phyloP scores from a whole-genome alignment of 768 basidiomycete genomes.

The Suillus brevipes region DNA sequence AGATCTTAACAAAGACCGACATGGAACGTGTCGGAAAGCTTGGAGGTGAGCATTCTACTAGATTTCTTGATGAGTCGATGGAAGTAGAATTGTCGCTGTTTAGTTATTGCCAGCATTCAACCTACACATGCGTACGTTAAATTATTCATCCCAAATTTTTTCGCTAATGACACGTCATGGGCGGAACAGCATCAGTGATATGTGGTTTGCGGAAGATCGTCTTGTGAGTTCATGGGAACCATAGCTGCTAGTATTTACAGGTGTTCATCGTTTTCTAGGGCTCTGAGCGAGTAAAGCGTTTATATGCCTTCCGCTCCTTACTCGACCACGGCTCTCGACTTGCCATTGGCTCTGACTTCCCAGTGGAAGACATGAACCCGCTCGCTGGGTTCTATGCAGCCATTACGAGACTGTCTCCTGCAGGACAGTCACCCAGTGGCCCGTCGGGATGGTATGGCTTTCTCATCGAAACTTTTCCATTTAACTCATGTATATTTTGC shows the following conservation, averaged over 20 bases:
- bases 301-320: constrained; percentile 85
- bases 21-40: constrained; percentile 75
- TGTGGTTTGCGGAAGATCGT: constrained; percentile 87
- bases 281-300: constrained; percentile 75
- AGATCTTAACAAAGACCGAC: constrained; percentile 77
- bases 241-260: neutral
- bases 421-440: constrained; percentile 80
- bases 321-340: constrained; percentile 65
- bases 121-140: constrained; percentile 80
- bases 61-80: neutral
- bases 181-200: constrained; percentile 65
- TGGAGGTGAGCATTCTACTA: constrained; percentile 58
- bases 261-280: constrained; percentile 47
- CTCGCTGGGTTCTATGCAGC: constrained; percentile 88
- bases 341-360: constrained; percentile 86
- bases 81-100: constrained; percentile 11
- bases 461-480: neutral
- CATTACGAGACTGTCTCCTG: constrained; percentile 66
- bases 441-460: constrained; percentile 70
- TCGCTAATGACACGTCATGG: neutral
- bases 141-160: neutral
- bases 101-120: constrained; percentile 89
- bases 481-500: neutral
- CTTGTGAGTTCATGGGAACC: constrained; percentile 47
- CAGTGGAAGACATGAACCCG: constrained; percentile 86